Evolutionary conservation across 768 basidiomycete genomes (phyloP).

Genomic region (Pleurotus salmoneostramineus): DNA sequence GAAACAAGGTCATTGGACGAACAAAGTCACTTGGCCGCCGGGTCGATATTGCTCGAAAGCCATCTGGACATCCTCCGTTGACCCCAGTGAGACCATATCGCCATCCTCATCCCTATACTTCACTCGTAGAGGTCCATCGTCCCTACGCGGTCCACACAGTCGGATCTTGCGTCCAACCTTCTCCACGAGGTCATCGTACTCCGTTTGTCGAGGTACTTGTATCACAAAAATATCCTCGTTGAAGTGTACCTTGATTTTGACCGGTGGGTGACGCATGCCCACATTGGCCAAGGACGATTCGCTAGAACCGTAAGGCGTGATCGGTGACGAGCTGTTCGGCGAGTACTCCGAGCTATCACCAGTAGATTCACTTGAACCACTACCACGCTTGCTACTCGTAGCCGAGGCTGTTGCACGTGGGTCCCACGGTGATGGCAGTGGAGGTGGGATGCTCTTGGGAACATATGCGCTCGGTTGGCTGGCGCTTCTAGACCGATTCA

Average conservation of each 20-base stretch:
- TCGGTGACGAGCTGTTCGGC: slow-evolving; percentile 80
- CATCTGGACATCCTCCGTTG: slow-evolving; percentile 92
- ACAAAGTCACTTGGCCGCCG: slow-evolving; percentile 78
- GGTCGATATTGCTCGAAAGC: slow-evolving; percentile 83
- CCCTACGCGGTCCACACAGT: slow-evolving; percentile 78
- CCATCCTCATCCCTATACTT: slow-evolving; percentile 93
- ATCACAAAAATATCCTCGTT: slow-evolving; percentile 95
- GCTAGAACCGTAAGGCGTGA: slow-evolving; percentile 88
- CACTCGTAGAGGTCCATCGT: slow-evolving; percentile 78
- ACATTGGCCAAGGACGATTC: slow-evolving; percentile 71
- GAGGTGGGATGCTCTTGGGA: slow-evolving; percentile 51
- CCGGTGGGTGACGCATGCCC: slow-evolving; percentile 52
- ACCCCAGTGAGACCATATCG: slow-evolving; percentile 82
- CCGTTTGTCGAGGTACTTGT: slow-evolving; percentile 75
- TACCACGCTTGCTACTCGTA: slow-evolving; percentile 64
- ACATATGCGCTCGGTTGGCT: slow-evolving; percentile 75
- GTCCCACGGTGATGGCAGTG: slow-evolving; percentile 46
- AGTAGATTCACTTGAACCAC: slow-evolving; percentile 82
- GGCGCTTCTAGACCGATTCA: slow-evolving; percentile 66
- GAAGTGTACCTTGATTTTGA: slow-evolving; percentile 94
- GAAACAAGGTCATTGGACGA: slow-evolving; percentile 55
- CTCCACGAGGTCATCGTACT: slow-evolving; percentile 82
- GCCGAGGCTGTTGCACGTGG: slow-evolving; percentile 27
- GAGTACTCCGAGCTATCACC: slow-evolving; percentile 82
- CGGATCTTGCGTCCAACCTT: slow-evolving; percentile 92